Base-by-base conservation (phyloP, 2,329 filamentous ascomycete genomes). In the Hortaea werneckii region DNA sequence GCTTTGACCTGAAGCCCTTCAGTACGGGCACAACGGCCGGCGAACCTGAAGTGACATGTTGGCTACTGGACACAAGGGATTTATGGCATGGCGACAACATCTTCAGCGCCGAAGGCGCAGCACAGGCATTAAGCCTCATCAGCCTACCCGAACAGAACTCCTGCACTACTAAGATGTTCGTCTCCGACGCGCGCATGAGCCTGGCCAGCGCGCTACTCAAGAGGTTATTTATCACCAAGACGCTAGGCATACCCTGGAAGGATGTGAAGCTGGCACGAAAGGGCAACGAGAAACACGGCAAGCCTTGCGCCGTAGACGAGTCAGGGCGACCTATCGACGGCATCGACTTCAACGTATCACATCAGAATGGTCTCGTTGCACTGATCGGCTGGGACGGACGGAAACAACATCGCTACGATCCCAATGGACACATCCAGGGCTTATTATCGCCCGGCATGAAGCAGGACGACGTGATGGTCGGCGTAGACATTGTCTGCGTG, bases 401-500 rank as follows among this genome's bases (percentile, higher is more conserved):
- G 30, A 48, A 47, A 42, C 40, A 51, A 13, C 56, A 58, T 34
- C 45, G 46, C 12, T 61, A 60, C 49, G 50, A 49, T 13, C 52
- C 58, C 8, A 47, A 42, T 37, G 58, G 58, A 11, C 52, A 53
- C 46, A 56, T 60, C 28, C 53, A 58, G 42, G 58, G 59, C 35
- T 48, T 54, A 41, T 48, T 57, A 42, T 58, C 52, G 27, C 56
- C 55, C 5, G 49, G 45, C 10, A 41, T 52, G 28, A 44, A 44
- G 29, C 47, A 49, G 20, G 51, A 58, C 11, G 63, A 66, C 20
- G 63, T 68, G 3, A 68, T 83, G 40, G 72, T 87, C 0, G 85
- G 85, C 40, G 76, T 84, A 2, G 85, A 90, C 62, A 71, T 90
- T n/a, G 84, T 88, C 3, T 86, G 82, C 61, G 79, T 82, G 1